Evolutionary conservation across 805 yeast genomes (phyloP).

Genomic region (Metschnikowia gelsemii): DNA sequence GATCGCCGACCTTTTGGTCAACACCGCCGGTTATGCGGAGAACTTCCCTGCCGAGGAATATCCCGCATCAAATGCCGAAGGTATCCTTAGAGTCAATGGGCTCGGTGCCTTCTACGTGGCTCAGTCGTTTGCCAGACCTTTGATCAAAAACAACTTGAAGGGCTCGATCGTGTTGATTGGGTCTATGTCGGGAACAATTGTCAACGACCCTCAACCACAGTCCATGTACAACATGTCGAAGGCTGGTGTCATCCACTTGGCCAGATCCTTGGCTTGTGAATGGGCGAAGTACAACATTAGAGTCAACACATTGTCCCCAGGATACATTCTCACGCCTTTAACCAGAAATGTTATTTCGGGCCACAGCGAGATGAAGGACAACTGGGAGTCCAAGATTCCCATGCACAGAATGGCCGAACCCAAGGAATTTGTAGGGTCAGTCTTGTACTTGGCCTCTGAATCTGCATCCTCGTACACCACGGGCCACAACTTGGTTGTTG

Average conservation of each 20-base stretch:
- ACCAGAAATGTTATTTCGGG: slow-evolving; percentile 69
- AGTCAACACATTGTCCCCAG: slow-evolving; percentile 77
- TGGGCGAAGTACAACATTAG: slow-evolving; percentile 78
- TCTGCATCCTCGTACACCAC: slow-evolving; percentile 77
- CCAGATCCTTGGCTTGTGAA: slow-evolving; percentile 71
- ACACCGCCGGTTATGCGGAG: slow-evolving; percentile 85
- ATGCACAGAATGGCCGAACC: slow-evolving; percentile 85
- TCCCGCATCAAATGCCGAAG: slow-evolving; percentile 68
- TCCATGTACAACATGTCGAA: slow-evolving; percentile 81
- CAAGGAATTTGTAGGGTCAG: slow-evolving; percentile 74
- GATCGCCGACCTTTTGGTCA: slow-evolving; percentile 63
- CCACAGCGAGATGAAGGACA: slow-evolving; percentile 58
- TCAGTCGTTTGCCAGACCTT: slow-evolving; percentile 69
- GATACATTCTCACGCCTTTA: slow-evolving; percentile 76
- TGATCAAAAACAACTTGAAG: slow-evolving; percentile 52
- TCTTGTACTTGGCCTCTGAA: slow-evolving; percentile 69
- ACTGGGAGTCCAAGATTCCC: slow-evolving; percentile 73
- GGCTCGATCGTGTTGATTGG: slow-evolving; percentile 70
- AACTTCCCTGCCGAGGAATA: slow-evolving; percentile 76
- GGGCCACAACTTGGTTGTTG: slow-evolving; percentile 79
- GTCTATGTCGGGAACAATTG: slow-evolving; percentile 78
- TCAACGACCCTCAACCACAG: slow-evolving; percentile 78
- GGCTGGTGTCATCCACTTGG: slow-evolving; percentile 83
- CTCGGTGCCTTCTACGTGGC: slow-evolving; percentile 73
- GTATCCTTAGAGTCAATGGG: slow-evolving; percentile 66